A percentile compares a stretch with the other conserved stretches of the same genome.
Evolutionary conservation across 2,329 filamentous ascomycete genomes (phyloP).

Genomic region (Dryadomyces sulphureus): DNA sequence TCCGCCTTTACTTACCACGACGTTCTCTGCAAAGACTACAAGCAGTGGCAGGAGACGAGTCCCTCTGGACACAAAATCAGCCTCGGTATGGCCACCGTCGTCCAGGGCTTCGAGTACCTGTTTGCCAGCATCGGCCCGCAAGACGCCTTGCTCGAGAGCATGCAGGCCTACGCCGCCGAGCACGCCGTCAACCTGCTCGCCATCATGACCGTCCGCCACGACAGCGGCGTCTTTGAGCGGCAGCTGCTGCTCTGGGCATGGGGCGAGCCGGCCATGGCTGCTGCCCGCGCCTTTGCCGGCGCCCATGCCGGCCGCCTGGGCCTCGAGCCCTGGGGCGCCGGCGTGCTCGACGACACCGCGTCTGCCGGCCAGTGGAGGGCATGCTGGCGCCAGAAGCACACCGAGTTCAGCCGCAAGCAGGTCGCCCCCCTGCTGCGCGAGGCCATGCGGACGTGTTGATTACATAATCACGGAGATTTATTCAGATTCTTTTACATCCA

Average conservation of each 20-base stretch:
- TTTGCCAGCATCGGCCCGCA: slow-evolving; percentile 33
- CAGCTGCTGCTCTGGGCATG: slow-evolving; percentile 55
- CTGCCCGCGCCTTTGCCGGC: slow-evolving; percentile 39
- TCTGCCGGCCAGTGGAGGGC: slow-evolving; percentile 29
- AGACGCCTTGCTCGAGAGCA: slow-evolving; percentile 27
- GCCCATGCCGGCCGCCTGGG: slow-evolving; percentile 32
- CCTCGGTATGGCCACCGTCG: slow-evolving; percentile 54
- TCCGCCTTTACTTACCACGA: slow-evolving; percentile 45
- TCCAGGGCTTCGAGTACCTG: slow-evolving; percentile 47
- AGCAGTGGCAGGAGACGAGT: slow-evolving; percentile 43
- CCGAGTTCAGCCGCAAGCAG: slow-evolving; percentile 51
- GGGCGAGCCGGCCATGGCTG: slow-evolving; percentile 30
- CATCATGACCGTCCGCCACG: slow-evolving; percentile 53
- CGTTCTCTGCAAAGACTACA: slow-evolving; percentile 70
- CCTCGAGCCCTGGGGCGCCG: slow-evolving; percentile 38
- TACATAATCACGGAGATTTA: neutral
- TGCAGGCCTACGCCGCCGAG: slow-evolving; percentile 40
- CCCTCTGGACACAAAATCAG: slow-evolving; percentile 28
- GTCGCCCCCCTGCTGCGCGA: slow-evolving; percentile 52
- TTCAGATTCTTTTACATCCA: too few species aligned
- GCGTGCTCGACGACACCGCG: slow-evolving; percentile 26
- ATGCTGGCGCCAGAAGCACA: slow-evolving; percentile 52
- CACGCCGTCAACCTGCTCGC: slow-evolving; percentile 44
- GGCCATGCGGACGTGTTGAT: slow-evolving; percentile 21
- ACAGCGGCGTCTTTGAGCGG: slow-evolving; percentile 42